A percentile compares a stretch with the other conserved stretches of the same genome.
phyloP scores from a whole-genome alignment of 352 stramenopile genomes.

The Globisporangium canariense region DNA sequence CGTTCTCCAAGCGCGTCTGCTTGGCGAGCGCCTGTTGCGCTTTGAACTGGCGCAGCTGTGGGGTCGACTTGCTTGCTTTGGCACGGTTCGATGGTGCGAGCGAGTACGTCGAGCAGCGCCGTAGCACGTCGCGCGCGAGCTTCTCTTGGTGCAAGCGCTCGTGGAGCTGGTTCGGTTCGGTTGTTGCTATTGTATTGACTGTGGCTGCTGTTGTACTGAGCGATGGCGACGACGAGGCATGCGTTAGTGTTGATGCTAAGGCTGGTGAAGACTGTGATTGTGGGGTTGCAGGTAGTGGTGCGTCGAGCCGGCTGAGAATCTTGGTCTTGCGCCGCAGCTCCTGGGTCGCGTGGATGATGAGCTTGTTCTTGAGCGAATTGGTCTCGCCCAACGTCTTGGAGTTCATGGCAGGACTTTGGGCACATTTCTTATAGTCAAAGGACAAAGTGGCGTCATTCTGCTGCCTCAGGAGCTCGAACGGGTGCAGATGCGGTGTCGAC shows the following conservation, averaged over 20 bases:
- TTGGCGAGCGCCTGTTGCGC: slow-evolving; percentile 29
- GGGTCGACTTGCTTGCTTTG: slow-evolving; percentile 21
- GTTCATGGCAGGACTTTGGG: slow-evolving; percentile 18
- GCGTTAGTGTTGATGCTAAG: background rate
- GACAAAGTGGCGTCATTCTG: slow-evolving; percentile 32
- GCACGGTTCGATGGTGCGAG: slow-evolving; percentile 36
- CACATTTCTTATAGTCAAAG: slow-evolving; percentile 53
- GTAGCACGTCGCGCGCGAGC: slow-evolving; percentile 30
- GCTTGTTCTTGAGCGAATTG: slow-evolving; percentile 24
- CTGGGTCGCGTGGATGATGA: slow-evolving; percentile 33
- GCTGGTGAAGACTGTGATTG: background rate
- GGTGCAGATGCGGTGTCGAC: slow-evolving; percentile 32
- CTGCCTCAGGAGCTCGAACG: slow-evolving; percentile 43
- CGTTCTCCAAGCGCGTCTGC: slow-evolving; percentile 30
- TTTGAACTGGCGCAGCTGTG: slow-evolving; percentile 27
- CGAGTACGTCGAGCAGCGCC: slow-evolving; percentile 23
- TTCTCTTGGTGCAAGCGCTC: slow-evolving; percentile 35
- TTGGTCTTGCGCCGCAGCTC: slow-evolving; percentile 32
- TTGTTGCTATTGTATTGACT: background rate
- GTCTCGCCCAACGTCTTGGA: slow-evolving; percentile 20
- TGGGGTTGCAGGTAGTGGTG: background rate
- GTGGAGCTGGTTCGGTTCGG: slow-evolving; percentile 11
- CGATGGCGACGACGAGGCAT: slow-evolving; percentile 3
- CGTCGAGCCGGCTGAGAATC: slow-evolving; percentile 20
- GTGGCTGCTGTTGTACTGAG: background rate